Evolutionary conservation across 495 filamentous ascomycete species (phyloP), one percentile per base, ranked within the genome.

Genomic region (Hypoxylon lenormandii): DNA sequence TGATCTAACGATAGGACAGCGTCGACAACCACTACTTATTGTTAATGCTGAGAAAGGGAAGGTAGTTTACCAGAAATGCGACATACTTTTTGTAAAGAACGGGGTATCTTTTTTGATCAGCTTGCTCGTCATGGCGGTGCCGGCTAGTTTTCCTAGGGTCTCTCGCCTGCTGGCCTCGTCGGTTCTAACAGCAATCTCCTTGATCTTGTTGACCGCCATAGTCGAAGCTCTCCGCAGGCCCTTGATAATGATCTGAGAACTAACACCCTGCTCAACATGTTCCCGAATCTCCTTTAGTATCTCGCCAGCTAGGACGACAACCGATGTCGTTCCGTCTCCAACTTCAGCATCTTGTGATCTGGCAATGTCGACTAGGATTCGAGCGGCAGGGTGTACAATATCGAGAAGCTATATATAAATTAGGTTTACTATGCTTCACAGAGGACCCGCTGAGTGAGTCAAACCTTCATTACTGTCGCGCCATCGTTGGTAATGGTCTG

Each of bases 401-500:
- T 98, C 95, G 64, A 98, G 89, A 42, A 98, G 90, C 93, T 97
- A 76, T 22, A 26, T 18, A 48, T 19, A 5, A 11, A 1, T 60
- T 67, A 52, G 33, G n/a, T n/a, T n/a, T n/a, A n/a, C n/a, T n/a
- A n/a, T n/a, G n/a, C n/a, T n/a, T n/a, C n/a, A n/a, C 19, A n/a
- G 15, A 15, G 3, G 16, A 43, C 4, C 40, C 37, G 13, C 1
- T 43, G 2, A 0, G 26, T 42, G 12, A 56, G 26, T 70, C 84
- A 71, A 76, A 94, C 93, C 88, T 97, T 97, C 95, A 98, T 98
- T 43, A 98, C 95, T 19, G 95, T 98, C 43, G 95, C 95, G 75
- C 95, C 95, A 86, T 98, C 95, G 79, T 98, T 98, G 49, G 95
- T 98, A 74, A 98, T 97, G 68, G 95, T 98, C 82, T 96, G 93